Conservation (phyloP, 1,284 basidiomycete species). For the Rhodotorula sp. region DNA sequence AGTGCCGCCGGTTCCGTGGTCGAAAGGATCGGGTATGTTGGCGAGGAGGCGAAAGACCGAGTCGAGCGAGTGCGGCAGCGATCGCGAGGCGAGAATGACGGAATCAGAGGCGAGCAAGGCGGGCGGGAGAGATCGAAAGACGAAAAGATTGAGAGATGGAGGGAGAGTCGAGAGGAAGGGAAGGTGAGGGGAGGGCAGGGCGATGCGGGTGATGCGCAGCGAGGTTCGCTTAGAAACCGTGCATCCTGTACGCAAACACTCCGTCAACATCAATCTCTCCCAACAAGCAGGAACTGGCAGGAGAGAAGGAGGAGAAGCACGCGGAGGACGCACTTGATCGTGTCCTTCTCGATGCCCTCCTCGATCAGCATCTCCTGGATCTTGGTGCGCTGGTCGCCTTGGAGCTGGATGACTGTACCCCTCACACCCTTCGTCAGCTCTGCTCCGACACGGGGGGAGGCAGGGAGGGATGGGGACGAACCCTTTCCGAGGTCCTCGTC, state of each 20-base stretch:
- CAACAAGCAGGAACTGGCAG: background rate
- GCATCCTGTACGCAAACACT: slow-evolving; percentile 61
- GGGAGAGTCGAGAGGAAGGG: background rate
- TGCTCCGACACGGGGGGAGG: background rate
- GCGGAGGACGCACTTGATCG: slow-evolving; percentile 7
- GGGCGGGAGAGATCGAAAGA: background rate
- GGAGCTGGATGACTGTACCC: slow-evolving; percentile 84
- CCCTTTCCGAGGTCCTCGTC: slow-evolving; percentile 90
- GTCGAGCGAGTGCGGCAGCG: no score
- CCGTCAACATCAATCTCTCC: background rate
- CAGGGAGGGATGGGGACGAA: background rate
- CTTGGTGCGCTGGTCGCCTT: slow-evolving; percentile 95
- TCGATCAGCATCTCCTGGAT: slow-evolving; percentile 81
- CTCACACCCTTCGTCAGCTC: background rate
- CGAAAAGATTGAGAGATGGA: background rate
- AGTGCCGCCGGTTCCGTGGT: no score
- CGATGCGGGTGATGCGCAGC: background rate
- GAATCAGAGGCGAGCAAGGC: no score
- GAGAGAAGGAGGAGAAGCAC: background rate
- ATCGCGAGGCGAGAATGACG: no score
- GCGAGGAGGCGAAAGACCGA: no score
- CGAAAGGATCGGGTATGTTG: no score
- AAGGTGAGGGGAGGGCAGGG: background rate
- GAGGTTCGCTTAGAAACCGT: slow-evolving; percentile 66
- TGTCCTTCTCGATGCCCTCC: slow-evolving; percentile 52